Evolutionary conservation across 140 eudicot species (phyloP).

Genomic region (Anethum foeniculum): DNA sequence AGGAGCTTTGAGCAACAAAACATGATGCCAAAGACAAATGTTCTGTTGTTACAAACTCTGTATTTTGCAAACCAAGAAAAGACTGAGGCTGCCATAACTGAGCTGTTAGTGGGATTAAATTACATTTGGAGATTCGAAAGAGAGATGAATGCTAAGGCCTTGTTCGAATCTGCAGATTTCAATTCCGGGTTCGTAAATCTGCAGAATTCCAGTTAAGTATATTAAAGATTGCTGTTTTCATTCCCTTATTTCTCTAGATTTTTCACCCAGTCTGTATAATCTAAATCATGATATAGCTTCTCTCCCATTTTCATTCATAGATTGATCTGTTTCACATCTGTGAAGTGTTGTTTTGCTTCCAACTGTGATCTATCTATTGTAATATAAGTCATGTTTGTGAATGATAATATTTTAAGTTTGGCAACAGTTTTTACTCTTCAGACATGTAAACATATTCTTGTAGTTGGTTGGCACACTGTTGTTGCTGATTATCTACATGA

Average conservation of each 20-base stretch:
- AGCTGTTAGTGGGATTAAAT: slow-evolving; percentile 83
- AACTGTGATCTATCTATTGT: slow-evolving; percentile 32
- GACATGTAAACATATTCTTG: slow-evolving; percentile 17
- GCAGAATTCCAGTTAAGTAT: slow-evolving; percentile 24
- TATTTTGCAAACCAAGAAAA: slow-evolving; percentile 67
- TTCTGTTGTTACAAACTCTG: slow-evolving; percentile 56
- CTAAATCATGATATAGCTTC: not conserved
- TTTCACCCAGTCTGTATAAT: not conserved
- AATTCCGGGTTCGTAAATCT: slow-evolving; percentile 28
- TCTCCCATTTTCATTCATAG: slow-evolving; percentile 18
- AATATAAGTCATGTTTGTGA: slow-evolving; percentile 20
- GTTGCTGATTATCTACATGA: not conserved
- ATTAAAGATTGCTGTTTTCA: slow-evolving; percentile 3
- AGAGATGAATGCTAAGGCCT: slow-evolving; percentile 84
- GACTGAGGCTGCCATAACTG: slow-evolving; percentile 89
- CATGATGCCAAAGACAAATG: slow-evolving; percentile 51
- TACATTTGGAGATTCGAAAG: slow-evolving; percentile 94
- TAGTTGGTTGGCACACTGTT: slow-evolving; percentile 5
- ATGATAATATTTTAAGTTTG: slow-evolving; percentile 21
- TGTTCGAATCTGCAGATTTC: slow-evolving; percentile 45
- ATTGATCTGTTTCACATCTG: slow-evolving; percentile 35
- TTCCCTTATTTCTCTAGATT: not conserved
- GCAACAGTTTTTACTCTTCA: not conserved
- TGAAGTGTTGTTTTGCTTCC: slow-evolving; percentile 38
- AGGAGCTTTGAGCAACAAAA: slow-evolving; percentile 91